Evolutionary conservation across 2,329 filamentous ascomycete species (phyloP).

Genomic region (Neofusicoccum sp.): DNA sequence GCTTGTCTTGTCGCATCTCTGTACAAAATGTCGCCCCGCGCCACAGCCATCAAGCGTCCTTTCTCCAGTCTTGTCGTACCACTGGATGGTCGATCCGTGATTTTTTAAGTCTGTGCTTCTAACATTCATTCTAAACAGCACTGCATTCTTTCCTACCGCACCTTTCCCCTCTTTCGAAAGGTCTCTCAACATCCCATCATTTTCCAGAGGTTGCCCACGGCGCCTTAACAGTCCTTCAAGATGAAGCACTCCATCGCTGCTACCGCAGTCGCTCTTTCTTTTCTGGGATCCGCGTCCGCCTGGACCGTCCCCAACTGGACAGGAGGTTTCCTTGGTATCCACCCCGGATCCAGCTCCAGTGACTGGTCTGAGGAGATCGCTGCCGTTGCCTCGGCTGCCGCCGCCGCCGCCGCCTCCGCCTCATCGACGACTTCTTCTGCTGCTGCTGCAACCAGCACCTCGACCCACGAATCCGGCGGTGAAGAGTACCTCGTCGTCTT

Average conservation of each 20-base stretch:
- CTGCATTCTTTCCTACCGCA: background rate
- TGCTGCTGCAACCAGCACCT: background rate
- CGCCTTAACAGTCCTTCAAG: background rate
- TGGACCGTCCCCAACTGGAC: background rate
- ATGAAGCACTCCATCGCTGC: background rate
- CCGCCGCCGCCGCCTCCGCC: background rate
- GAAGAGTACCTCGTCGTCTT: constrained; percentile 40
- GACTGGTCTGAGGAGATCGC: background rate
- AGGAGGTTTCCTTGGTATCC: background rate
- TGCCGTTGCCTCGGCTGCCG: background rate
- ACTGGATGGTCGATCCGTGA: background rate
- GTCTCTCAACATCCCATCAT: background rate
- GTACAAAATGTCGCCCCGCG: no score
- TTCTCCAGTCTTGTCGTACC: no score
- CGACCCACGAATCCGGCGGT: constrained; percentile 28
- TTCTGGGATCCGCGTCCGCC: background rate
- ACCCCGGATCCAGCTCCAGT: background rate
- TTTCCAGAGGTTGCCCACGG: background rate
- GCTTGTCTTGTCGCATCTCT: no score
- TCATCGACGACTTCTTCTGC: no score
- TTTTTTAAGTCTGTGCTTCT: background rate
- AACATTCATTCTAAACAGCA: background rate
- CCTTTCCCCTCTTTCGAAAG: background rate
- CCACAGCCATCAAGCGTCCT: no score
- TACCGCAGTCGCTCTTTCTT: background rate